Base-by-base conservation (phyloP, 352 stramenopile species). In the Globisporangium spinosum region DNA sequence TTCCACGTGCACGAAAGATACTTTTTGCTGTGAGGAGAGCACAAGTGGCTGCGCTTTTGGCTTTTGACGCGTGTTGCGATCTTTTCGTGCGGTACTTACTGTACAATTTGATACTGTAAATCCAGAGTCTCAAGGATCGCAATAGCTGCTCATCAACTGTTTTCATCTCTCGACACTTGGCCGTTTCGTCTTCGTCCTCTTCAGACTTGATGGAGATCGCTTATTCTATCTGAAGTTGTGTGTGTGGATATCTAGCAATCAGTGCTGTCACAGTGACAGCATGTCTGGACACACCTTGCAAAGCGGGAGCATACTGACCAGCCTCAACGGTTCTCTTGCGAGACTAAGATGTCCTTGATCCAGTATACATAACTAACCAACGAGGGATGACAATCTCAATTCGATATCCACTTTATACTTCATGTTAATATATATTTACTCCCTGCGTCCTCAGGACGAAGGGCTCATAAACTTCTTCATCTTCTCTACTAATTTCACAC, bases 401-500 rank as follows among this genome's bases (percentile, higher is more conserved):
- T 58, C 13, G 4, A 35, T 43, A 13, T 60, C 10, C 7, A 60
- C 27, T 34, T 20, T 59, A 38, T 38, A n/a, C 15, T 59, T 15
- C 23, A 43, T 6, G 22, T 60, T 43, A 60, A 60, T 43, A 3
- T 17, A 60, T 22, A 17, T 6, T 60, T 22, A 17, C 15, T 60
- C 25, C 54, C 54, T 43, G 3, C 17, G 27, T 25, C 22, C 40
- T n/a, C 13, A 20, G 15, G 6, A 49, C 15, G 40, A 49, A 49
- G 54, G 54, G 54, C 27, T 60, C 54, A 58, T 40, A 58, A 60
- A 60, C 23, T 57, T 57, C 15, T 55, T 55, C 47, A 4, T 20
- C 6, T 23, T 38, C 25, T 59, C 25, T 58, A 58, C 49, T 25
- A 58, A 27, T 51, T 17, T 55, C 35, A 64, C 22, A 53, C 0